Conservation (phyloP, 495 filamentous ascomycete genomes). For the Wilcoxina mikolae region DNA sequence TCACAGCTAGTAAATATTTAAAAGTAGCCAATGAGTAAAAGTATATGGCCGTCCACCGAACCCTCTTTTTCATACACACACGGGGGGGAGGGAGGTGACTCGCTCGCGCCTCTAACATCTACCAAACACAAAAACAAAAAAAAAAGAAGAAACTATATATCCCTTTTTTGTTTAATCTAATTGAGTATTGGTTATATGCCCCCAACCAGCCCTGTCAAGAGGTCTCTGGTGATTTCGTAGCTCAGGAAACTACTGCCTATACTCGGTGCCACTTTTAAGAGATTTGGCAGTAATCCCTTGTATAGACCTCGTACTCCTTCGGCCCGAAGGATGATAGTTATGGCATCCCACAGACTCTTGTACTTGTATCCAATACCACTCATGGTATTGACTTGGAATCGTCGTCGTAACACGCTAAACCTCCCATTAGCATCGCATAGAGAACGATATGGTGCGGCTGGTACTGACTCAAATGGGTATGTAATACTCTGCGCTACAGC, state of each 20-base stretch:
- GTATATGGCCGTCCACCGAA: neutral
- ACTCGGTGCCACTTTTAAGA: constrained; percentile 92
- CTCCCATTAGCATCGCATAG: neutral
- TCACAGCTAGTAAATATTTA: no score
- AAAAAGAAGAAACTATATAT: neutral
- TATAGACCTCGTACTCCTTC: constrained; percentile 69
- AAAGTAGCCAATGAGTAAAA: no score
- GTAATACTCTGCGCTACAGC: constrained; percentile 94
- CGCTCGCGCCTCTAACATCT: neutral
- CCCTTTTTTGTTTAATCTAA: no score
- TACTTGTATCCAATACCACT: constrained; percentile 96
- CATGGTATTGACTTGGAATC: constrained; percentile 99
- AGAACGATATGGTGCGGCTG: neutral
- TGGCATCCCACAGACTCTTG: constrained; percentile 67
- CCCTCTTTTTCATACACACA: neutral
- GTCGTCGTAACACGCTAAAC: constrained; percentile 69
- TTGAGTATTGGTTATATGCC: neutral
- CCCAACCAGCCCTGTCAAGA: constrained; percentile 28
- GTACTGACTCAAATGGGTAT: constrained; percentile 77
- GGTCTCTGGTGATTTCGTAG: constrained; percentile 83
- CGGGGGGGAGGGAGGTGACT: neutral
- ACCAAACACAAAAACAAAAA: neutral
- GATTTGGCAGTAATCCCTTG: constrained; percentile 85
- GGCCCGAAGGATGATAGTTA: constrained; percentile 61
- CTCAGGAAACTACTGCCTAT: constrained; percentile 98